Evolutionary conservation across 148 eudicot species (phyloP).

Genomic region (Dianthus caryophyllus): DNA sequence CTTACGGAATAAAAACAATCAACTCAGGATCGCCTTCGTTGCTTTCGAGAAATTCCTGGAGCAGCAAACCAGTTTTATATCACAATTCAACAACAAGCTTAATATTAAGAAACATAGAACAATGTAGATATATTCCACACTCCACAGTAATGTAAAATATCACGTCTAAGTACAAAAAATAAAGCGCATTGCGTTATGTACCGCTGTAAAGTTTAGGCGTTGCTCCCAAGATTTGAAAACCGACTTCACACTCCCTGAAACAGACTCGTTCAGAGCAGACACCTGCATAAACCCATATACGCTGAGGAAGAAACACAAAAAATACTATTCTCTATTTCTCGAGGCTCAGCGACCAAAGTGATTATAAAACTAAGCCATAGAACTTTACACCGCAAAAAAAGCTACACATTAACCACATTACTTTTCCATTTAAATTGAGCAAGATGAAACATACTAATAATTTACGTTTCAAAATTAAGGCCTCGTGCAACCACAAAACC

Average conservation of each 20-base stretch:
- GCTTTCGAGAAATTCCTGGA: slow-evolving; percentile 88
- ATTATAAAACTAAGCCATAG: neutral
- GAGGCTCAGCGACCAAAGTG: too few relatives aligned
- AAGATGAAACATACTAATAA: neutral
- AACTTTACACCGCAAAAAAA: neutral
- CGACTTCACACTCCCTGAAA: slow-evolving; percentile 81
- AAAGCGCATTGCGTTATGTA: slow-evolving; percentile 20
- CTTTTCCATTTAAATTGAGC: neutral
- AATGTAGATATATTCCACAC: neutral
- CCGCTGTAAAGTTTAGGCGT: slow-evolving; percentile 72
- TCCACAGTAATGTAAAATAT: neutral
- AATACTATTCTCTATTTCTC: too few relatives aligned
- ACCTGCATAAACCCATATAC: slow-evolving; percentile 42
- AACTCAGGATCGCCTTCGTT: slow-evolving; percentile 96
- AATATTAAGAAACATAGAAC: neutral
- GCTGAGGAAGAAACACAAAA: too few relatives aligned
- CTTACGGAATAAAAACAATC: slow-evolving; percentile 93
- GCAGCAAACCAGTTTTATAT: slow-evolving; percentile 15
- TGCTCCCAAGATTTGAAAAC: slow-evolving; percentile 95
- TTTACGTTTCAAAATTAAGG: neutral
- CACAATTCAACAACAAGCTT: slow-evolving; percentile 4
- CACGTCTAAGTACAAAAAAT: neutral
- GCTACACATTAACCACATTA: neutral
- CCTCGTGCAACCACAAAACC: neutral
- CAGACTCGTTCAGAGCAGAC: slow-evolving; percentile 88